A percentile compares a stretch with the other conserved stretches of the same genome.
phyloP scores from a whole-genome alignment of 129 eudicot species.

The Lactuca sativa region DNA sequence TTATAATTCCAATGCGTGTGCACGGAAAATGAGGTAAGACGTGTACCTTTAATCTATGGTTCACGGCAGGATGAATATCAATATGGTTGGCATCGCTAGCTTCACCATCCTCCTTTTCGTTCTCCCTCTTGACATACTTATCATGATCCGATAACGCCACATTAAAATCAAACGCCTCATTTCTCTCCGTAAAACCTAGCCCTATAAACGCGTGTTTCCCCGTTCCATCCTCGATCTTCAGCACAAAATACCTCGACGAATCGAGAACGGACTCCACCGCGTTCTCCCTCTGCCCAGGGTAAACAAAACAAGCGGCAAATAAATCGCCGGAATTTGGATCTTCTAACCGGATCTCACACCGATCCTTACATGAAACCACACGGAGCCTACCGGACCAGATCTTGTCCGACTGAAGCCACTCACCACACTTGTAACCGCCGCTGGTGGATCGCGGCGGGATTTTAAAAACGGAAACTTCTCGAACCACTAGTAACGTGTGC shows the following conservation, averaged over 20 bases:
- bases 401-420: slow-evolving; percentile 98
- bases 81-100: slow-evolving; percentile 49
- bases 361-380: slow-evolving; percentile 70
- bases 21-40: not conserved
- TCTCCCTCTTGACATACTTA: slow-evolving; percentile 81
- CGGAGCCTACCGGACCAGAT: slow-evolving; percentile 98
- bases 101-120: slow-evolving; percentile 63
- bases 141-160: slow-evolving; percentile 98
- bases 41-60: slow-evolving; percentile 83
- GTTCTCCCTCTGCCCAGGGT: slow-evolving; percentile 73
- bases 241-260: slow-evolving; percentile 80
- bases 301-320: slow-evolving; percentile 86
- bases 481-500: slow-evolving; percentile 93
- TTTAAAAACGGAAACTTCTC: slow-evolving; percentile 86
- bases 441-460: slow-evolving; percentile 93
- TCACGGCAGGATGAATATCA: slow-evolving; percentile 93
- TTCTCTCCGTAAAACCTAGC: slow-evolving; percentile 85
- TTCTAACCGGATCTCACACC: slow-evolving; percentile 97
- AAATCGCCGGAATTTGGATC: slow-evolving; percentile 90
- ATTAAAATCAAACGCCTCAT: slow-evolving; percentile 97
- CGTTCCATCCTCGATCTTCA: slow-evolving; percentile 87
- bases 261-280: slow-evolving; percentile 89
- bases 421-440: slow-evolving; percentile 98
- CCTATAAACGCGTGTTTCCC: slow-evolving; percentile 96
- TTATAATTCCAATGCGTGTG: not conserved